phyloP scores from a whole-genome alignment of 495 filamentous ascomycete species.

The Penicillium cosmopolitanum region DNA sequence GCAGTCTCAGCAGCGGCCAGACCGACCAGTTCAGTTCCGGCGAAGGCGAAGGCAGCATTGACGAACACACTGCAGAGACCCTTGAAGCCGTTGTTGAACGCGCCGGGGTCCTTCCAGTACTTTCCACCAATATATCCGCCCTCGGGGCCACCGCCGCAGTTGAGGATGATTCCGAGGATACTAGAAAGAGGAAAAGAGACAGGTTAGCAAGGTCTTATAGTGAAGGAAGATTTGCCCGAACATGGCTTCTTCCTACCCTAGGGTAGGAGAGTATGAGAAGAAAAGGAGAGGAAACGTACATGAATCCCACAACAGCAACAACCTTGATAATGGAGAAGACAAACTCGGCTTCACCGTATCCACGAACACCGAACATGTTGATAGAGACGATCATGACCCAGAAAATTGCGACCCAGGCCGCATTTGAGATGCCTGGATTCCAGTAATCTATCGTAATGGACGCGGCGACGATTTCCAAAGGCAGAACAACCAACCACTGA shows the following conservation, averaged over 20 bases:
- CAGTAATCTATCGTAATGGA: constrained; percentile 89
- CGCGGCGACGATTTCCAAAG: constrained; percentile 88
- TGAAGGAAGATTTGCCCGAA: background rate
- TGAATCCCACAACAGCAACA: constrained; percentile 83
- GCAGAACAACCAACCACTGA: constrained; percentile 89
- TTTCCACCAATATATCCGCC: constrained; percentile 82
- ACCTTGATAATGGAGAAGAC: constrained; percentile 87
- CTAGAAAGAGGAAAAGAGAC: constrained; percentile 33
- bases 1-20: constrained; percentile 86
- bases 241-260: too few species aligned
- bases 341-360: constrained; percentile 92
- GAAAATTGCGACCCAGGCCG: constrained; percentile 87
- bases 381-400: constrained; percentile 72
- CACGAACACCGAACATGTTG: constrained; percentile 85
- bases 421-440: constrained; percentile 66
- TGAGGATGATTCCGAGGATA: constrained; percentile 77
- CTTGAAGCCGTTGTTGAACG: constrained; percentile 92
- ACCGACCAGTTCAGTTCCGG: constrained; percentile 92
- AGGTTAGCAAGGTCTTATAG: background rate
- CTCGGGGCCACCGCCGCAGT: constrained; percentile 75
- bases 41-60: constrained; percentile 89
- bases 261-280: background rate
- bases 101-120: constrained; percentile 84
- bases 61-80: constrained; percentile 93
- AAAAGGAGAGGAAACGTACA: constrained; percentile 56